Base-by-base conservation (phyloP, 202 grass and related monocot genomes). In the Cymbopogon flexuosus region DNA sequence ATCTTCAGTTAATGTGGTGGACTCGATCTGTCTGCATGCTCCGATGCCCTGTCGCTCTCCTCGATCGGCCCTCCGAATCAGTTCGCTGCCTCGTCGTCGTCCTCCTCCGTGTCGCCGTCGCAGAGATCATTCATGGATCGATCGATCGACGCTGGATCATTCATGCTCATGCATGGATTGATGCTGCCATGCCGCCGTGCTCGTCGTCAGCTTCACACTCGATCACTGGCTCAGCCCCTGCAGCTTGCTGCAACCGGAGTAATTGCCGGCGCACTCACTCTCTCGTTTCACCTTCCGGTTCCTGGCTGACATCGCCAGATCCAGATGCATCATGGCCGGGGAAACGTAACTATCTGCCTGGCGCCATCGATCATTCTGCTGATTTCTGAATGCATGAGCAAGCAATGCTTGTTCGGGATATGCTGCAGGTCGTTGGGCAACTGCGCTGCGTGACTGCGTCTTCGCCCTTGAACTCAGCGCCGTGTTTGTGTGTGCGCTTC, bases 41-140 rank as follows among this genome's bases (percentile, higher is more conserved):
- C n/a, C 80, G 63, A 52, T 82, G 84, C 74, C 68, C 42, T 40
- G 84, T 90, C 84, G 63, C 43, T 37, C 37, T 75, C 77, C 41
- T 29, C 70, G 27, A 27, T 27, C 27, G 37, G 74, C 69, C 67
- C 73, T 81, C 65, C 21, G 76, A 84, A 87, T 90, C 84, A 73
- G 79, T 64, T 70, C 40, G 74, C 49, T 16, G 57, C 19, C 6
- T 56, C 18, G n/a, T 57, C 51, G 18, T 54, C 31, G 31, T 33
- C 31, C 31, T 19, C 18, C 51, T 19, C 18, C 16, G 6, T 52
- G 49, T 52, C 49, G 45, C 43, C 5, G 6, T 52, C 49, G 51
- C 5, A 52, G 49, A 7, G 51, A 57, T 57, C 52, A 57, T 57
- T 57, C 52, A 57, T 57, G 52, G n/a, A 57, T 22, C 2, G 49